A percentile compares a stretch with the other conserved stretches of the same genome.
Evolutionary conservation across 495 filamentous ascomycete species (phyloP).

Genomic region (Cairneyella variabilis): DNA sequence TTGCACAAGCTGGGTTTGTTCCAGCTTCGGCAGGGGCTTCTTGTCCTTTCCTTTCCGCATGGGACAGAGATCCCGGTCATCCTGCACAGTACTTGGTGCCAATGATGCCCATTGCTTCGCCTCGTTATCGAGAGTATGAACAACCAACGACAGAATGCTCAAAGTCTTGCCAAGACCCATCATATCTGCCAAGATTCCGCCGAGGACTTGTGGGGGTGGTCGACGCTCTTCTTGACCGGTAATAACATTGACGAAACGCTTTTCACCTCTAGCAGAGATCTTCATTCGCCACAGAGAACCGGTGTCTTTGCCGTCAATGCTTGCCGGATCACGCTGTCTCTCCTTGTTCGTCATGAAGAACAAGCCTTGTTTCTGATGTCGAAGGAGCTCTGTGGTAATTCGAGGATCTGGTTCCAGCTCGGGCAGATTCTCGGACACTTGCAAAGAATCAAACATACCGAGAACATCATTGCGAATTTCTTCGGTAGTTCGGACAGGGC

Average conservation of each 20-base stretch:
- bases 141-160: slow-evolving; percentile 75
- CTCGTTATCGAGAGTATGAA: slow-evolving; percentile 51
- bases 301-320: slow-evolving; percentile 45
- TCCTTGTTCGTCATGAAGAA: slow-evolving; percentile 87
- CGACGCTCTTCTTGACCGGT: slow-evolving; percentile 60
- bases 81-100: slow-evolving; percentile 19
- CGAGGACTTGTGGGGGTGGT: slow-evolving; percentile 67
- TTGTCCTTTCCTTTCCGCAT: slow-evolving; percentile 21
- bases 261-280: slow-evolving; percentile 45
- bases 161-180: slow-evolving; percentile 97
- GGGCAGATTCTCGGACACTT: slow-evolving; percentile 69
- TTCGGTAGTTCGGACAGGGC: slow-evolving; percentile 60
- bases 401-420: slow-evolving; percentile 61
- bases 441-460: slow-evolving; percentile 80
- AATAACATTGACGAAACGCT: slow-evolving; percentile 74
- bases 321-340: slow-evolving; percentile 49
- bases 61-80: slow-evolving; percentile 28
- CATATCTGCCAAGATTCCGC: slow-evolving; percentile 95
- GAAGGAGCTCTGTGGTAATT: slow-evolving; percentile 67
- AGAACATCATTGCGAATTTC: slow-evolving; percentile 81
- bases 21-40: slow-evolving; percentile 18
- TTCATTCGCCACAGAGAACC: slow-evolving; percentile 73
- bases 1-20: slow-evolving; percentile 41
- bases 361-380: slow-evolving; percentile 88
- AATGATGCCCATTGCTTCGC: slow-evolving; percentile 53